phyloP scores from a whole-genome alignment of 345 rosid species.

The Linum lewisii region DNA sequence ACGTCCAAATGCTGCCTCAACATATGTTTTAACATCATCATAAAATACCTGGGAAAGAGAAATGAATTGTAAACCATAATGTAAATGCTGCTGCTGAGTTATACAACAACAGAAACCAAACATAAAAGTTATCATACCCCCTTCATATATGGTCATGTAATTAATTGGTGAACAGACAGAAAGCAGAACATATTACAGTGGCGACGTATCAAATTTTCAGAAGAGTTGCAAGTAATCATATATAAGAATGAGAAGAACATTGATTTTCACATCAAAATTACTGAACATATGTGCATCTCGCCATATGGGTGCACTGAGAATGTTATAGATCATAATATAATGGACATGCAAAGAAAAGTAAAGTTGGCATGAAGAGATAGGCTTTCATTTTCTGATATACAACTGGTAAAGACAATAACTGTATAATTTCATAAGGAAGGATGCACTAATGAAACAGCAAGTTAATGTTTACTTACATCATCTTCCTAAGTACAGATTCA shows the following conservation, averaged over 20 bases:
- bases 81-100: neutral
- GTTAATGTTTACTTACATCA: slow-evolving; percentile 46
- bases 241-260: neutral
- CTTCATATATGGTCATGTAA: neutral
- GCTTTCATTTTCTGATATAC: neutral
- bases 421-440: neutral
- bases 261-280: neutral
- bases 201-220: neutral
- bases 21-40: slow-evolving; percentile 41
- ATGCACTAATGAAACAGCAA: neutral
- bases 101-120: neutral
- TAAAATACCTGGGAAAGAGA: slow-evolving; percentile 44
- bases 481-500: slow-evolving; percentile 73
- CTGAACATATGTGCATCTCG: neutral
- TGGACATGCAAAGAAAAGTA: neutral
- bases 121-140: neutral
- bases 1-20: slow-evolving; percentile 55
- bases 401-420: neutral
- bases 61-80: neutral
- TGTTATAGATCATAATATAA: neutral
- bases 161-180: neutral
- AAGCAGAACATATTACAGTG: neutral
- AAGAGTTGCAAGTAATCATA: neutral
- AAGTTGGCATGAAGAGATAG: neutral
- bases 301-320: neutral